A percentile compares a stretch with the other conserved stretches of the same genome.
Evolutionary conservation across 768 basidiomycete species (phyloP).

Genomic region (Arthromyces matolae): DNA sequence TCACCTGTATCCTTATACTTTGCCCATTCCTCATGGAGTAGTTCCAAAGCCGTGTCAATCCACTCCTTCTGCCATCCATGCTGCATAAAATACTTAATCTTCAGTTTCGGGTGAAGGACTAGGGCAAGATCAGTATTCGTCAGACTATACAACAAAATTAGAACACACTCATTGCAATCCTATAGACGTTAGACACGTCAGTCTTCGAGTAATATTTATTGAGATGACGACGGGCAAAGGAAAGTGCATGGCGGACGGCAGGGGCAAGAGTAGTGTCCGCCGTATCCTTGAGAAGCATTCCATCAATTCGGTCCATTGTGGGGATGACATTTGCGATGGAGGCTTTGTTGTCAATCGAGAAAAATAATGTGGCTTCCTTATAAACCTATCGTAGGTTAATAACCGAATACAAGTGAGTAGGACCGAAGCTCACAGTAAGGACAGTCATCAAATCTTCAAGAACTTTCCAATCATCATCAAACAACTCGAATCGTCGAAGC

Average conservation of each 20-base stretch:
- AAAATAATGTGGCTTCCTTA: too few relatives aligned
- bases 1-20: neutral
- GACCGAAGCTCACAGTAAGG: conserved; percentile 6
- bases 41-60: conserved; percentile 1
- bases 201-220: conserved; percentile 5
- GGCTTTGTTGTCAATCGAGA: neutral
- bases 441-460: conserved; percentile 15
- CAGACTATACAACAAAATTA: neutral
- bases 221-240: neutral
- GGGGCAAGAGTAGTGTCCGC: conserved; percentile 2
- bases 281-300: conserved; percentile 11
- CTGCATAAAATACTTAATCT: too few relatives aligned
- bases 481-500: conserved; percentile 10
- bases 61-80: conserved; percentile 1
- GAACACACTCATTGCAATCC: neutral
- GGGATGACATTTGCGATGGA: too few relatives aligned
- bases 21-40: neutral
- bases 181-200: conserved; percentile 2
- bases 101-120: conserved; percentile 3
- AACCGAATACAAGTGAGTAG: too few relatives aligned
- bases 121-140: neutral
- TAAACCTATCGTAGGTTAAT: too few relatives aligned
- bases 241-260: neutral
- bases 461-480: conserved; percentile 19
- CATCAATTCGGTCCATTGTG: conserved; percentile 26